A percentile compares a stretch with the other conserved stretches of the same genome.
These are phyloP conservation scores for Barnettozyma sucrosica DNA, from an alignment of 805 yeast species.

Conservation along the genomic window DNA sequence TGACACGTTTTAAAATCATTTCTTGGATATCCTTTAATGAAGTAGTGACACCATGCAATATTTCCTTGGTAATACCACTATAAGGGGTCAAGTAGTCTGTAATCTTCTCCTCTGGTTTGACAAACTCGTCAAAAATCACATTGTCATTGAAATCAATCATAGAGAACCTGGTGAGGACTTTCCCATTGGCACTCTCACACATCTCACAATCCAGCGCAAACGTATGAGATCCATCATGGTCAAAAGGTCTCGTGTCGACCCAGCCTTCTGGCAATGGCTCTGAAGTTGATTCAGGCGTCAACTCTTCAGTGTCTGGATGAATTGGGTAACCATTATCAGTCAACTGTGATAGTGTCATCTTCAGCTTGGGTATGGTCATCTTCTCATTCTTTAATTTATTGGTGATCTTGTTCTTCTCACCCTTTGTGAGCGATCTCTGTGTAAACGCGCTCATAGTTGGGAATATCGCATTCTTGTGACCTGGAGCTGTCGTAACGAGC, in stretches of 20 bases:
- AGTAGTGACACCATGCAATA: slow-evolving; percentile 55
- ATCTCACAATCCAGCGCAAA: slow-evolving; percentile 93
- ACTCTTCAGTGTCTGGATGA: slow-evolving; percentile 37
- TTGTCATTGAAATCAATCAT: slow-evolving; percentile 57
- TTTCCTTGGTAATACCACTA: slow-evolving; percentile 81
- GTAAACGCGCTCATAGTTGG: slow-evolving; percentile 52
- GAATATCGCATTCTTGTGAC: slow-evolving; percentile 49
- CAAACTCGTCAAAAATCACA: slow-evolving; percentile 64
- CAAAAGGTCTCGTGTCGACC: slow-evolving; percentile 48
- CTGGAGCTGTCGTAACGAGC: slow-evolving; percentile 59
- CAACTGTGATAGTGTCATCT: slow-evolving; percentile 46
- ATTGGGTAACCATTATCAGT: slow-evolving; percentile 52
- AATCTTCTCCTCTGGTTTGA: slow-evolving; percentile 71
- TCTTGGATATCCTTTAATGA: slow-evolving; percentile 64
- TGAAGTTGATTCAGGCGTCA: slow-evolving; percentile 1
- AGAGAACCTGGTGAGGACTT: slow-evolving; percentile 73
- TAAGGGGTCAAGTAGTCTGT: slow-evolving; percentile 76
- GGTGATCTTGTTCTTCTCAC: slow-evolving; percentile 42
- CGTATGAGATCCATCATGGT: slow-evolving; percentile 54
- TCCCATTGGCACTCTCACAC: slow-evolving; percentile 60
- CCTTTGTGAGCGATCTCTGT: slow-evolving; percentile 49
- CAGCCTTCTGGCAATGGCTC: slow-evolving; percentile 33
- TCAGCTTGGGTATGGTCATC: slow-evolving; percentile 47
- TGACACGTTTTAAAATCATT: slow-evolving; percentile 41
- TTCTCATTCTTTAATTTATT: slow-evolving; percentile 26